phyloP scores from a whole-genome alignment of 768 basidiomycete genomes.

The Suillus americanus region DNA sequence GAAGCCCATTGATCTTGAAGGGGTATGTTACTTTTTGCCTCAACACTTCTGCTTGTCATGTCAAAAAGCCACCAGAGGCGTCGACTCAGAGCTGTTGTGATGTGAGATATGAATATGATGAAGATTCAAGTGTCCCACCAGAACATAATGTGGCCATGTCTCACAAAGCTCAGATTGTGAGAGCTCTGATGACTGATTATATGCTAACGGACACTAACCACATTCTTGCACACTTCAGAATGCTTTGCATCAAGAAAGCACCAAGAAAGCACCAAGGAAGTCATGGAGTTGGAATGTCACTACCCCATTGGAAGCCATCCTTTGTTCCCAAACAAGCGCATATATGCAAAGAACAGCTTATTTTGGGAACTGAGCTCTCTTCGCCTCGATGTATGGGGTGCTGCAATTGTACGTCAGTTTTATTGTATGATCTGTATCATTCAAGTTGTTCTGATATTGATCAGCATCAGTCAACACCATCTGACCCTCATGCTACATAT shows the following conservation, averaged over 20 bases:
- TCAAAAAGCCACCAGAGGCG: neutral
- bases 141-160: neutral
- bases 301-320: conserved; percentile 1
- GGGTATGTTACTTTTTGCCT: neutral
- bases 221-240: neutral
- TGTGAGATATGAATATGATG: neutral
- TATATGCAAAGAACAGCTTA: neutral
- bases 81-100: neutral
- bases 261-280: neutral
- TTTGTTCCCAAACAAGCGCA: conserved; percentile 6
- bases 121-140: neutral
- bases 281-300: neutral
- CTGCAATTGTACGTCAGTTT: neutral
- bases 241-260: neutral
- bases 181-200: neutral
- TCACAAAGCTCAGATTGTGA: neutral
- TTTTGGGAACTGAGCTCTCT: conserved; percentile 6
- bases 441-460: neutral
- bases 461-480: neutral
- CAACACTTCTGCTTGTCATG: neutral
- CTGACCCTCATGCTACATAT: neutral
- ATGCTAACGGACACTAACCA: neutral
- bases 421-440: neutral
- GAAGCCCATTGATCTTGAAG: conserved; percentile 1
- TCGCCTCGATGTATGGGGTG: conserved; percentile 5